Conservation (phyloP, 352 stramenopile genomes). For the Ophiocytium majus region DNA sequence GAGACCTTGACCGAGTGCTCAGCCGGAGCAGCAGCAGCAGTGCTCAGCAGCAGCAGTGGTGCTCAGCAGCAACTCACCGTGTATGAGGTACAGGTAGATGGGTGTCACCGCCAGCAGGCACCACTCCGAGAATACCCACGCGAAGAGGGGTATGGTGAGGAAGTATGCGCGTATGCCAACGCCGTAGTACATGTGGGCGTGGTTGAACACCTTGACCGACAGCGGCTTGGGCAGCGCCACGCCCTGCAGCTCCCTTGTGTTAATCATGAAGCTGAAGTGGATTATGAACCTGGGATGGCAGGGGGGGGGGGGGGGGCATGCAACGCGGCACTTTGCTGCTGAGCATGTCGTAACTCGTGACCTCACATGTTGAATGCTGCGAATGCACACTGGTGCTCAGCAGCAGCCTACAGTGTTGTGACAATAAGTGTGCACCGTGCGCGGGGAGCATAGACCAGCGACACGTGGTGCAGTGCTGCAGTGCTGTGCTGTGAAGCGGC, state of each 20-base stretch:
- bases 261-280: conserved; percentile 53
- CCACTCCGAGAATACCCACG: conserved; percentile 45
- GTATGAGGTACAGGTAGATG: conserved; percentile 37
- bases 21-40: not conserved
- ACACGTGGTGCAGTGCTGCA: no score
- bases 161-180: conserved; percentile 50
- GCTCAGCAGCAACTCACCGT: not conserved
- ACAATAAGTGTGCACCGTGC: no score
- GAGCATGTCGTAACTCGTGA: no score
- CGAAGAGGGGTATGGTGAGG: conserved; percentile 46
- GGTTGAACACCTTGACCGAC: conserved; percentile 37
- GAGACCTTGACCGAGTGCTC: not conserved
- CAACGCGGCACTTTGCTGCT: no score
- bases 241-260: conserved; percentile 35
- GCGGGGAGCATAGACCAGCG: no score
- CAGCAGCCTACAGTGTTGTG: no score
- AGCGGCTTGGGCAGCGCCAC: conserved; percentile 38
- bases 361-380: no score
- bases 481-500: no score
- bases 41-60: not conserved
- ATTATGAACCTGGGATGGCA: conserved; percentile 38
- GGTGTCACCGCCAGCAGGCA: conserved; percentile 41
- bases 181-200: conserved; percentile 44
- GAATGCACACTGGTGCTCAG: no score
- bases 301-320: no score